Percentiles rank a stretch among this genome's conserved stretches.
Evolutionary conservation across 2,329 filamentous ascomycete species (phyloP).

Genomic region (Xylariaceae sp.): DNA sequence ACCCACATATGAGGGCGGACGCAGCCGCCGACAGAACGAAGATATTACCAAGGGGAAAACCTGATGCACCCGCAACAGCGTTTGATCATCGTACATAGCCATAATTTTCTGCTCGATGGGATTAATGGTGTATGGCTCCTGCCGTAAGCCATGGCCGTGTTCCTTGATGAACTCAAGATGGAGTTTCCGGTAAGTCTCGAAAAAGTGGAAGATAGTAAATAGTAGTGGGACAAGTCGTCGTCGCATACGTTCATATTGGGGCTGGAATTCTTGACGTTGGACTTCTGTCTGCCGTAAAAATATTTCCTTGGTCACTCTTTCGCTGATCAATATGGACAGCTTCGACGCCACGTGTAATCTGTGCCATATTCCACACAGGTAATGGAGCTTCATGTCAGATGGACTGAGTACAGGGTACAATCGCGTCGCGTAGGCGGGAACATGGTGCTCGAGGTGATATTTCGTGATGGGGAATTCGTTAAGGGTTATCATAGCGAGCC

Average conservation of each 20-base stretch:
- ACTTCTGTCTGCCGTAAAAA: conserved; percentile 56
- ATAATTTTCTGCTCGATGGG: conserved; percentile 61
- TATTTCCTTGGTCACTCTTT: conserved; percentile 63
- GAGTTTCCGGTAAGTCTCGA: conserved; percentile 59
- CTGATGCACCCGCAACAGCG: conserved; percentile 59
- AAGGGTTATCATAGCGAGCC: conserved; percentile 55
- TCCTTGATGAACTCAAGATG: conserved; percentile 55
- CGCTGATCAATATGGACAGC: conserved; percentile 57
- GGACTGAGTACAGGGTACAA: conserved; percentile 53
- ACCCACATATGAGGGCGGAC: conserved; percentile 62
- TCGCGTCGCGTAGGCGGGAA: conserved; percentile 57
- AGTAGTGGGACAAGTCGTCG: conserved; percentile 59
- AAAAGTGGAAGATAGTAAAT: conserved; percentile 65
- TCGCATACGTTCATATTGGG: conserved; percentile 61
- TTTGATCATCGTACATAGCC: conserved; percentile 62
- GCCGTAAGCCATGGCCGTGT: conserved; percentile 48
- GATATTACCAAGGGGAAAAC: conserved; percentile 62
- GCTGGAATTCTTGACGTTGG: conserved; percentile 54
- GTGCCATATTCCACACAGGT: conserved; percentile 63
- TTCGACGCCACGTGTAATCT: conserved; percentile 62
- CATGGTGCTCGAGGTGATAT: conserved; percentile 55
- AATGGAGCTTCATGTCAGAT: conserved; percentile 51
- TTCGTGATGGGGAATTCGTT: conserved; percentile 60
- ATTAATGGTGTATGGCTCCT: conserved; percentile 55
- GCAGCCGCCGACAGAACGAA: conserved; percentile 58